Evolutionary conservation across 108 stramenopile genomes (phyloP).

Genomic region (Cyclotella atomus): DNA sequence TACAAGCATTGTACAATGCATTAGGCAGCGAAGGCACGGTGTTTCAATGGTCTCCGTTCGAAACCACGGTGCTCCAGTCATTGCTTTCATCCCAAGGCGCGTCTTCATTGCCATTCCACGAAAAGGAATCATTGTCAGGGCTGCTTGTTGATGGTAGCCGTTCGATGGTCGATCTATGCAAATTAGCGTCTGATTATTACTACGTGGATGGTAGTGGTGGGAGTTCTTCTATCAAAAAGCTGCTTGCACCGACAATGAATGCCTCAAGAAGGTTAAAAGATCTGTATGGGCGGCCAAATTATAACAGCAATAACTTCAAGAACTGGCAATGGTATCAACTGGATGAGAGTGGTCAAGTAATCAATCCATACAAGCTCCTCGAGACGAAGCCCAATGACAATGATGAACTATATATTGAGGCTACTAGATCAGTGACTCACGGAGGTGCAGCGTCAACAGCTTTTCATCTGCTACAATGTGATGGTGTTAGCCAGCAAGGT

Average conservation of each 20-base stretch:
- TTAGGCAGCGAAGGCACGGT: constrained; percentile 45
- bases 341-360: constrained; percentile 23
- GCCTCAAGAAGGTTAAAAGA: constrained; percentile 32
- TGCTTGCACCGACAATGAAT: constrained; percentile 51
- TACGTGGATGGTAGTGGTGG: constrained; percentile 60
- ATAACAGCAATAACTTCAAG: constrained; percentile 50
- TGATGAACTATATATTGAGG: not conserved
- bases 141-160: constrained; percentile 36
- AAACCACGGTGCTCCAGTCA: constrained; percentile 48
- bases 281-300: constrained; percentile 44
- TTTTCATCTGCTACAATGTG: constrained; percentile 40
- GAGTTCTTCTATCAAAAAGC: constrained; percentile 54
- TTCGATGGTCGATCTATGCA: constrained; percentile 53
- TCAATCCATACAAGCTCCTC: constrained; percentile 53
- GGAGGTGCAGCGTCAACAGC: constrained; percentile 50
- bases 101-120: constrained; percentile 31
- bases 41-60: constrained; percentile 59
- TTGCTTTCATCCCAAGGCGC: constrained; percentile 23
- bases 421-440: constrained; percentile 20
- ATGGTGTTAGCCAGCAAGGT: constrained; percentile 15
- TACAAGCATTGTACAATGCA: constrained; percentile 39
- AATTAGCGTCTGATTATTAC: constrained; percentile 43
- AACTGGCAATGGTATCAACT: constrained; percentile 58
- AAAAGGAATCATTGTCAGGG: constrained; percentile 28
- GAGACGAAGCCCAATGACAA: constrained; percentile 20